Evolutionary conservation across 1,139 yeast species (phyloP), one percentile per base, ranked within the genome.

Genomic region (Debaryomycetaceae sp.): DNA sequence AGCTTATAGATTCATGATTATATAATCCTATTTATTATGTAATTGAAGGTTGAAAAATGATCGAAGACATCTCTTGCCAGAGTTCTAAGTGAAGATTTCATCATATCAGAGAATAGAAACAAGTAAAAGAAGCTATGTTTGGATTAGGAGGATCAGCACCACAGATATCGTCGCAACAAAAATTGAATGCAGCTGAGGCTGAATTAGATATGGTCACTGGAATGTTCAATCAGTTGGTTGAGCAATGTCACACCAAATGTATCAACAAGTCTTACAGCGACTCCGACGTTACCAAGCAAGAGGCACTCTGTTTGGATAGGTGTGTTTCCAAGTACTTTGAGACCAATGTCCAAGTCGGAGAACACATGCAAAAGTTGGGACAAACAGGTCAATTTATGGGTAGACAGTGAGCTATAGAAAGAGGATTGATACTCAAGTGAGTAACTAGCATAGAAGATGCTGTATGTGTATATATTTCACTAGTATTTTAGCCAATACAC

Each of bases 271-370:
- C 65, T 22, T 91, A 91, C 73, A 62, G 67, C 47, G 95, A 88
- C 48, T 87, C 93, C 45, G 95, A 86, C 33, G 76, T 93, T 53
- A 79, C 78, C 70, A 89, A 88, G 75, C 83, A 78, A 59, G 99
- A 93, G 71, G 82, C 93, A 40, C 76, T 88, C 46, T 93, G 99
- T 68, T 78, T 95, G 56, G 99, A 93, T 72, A 85, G 99, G 76
- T 93, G 99, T 74, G 99, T 93, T 51, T 82, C 96, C 59, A 93
- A 93, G 70, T 93, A 93, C 71, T 95, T 95, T 58, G 97, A 90
- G 59, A 90, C 96, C 55, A 93, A 93, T 66, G 95, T 89, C 54
- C 87, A 90, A 72, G 97, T 95, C 53, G 98, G 98, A 55, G 98
- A 91, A 61, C 78, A 82, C 65, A 84, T 85, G 90, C 90, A 85